Evolutionary conservation across 208 protist genomes (phyloP), one percentile per base, ranked within the genome.

Genomic region (Vickermania ingenoplastis): DNA sequence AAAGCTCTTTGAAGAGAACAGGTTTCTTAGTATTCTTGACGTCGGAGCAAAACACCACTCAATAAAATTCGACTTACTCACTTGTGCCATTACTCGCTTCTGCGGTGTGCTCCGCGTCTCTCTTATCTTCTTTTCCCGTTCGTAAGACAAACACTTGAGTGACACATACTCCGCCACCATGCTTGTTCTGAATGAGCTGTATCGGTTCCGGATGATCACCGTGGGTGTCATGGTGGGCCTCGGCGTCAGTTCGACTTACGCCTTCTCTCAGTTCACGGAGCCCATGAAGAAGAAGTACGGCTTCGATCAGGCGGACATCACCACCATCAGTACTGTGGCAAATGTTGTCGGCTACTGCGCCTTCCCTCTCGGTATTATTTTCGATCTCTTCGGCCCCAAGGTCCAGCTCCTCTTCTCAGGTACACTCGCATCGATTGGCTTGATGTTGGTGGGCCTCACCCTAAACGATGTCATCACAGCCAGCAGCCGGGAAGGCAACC

Each of bases 291-390:
- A 29, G 2, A 72, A 79, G 52, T 89, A 89, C 63, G 41, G 53
- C 26, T 85, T 89, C 53, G 73, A 71, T 30, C 81, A 89, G 41
- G 55, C 53, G 24, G 79, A 89, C 49, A 89, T 92, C 69, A 92
- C 79, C 17, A 92, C 77, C 26, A 89, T 92, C 77, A 89, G 79
- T 49, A 92, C 85, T 2, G 79, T 86, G 0, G 85, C 78, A 4
- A 89, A 84, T 69, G 83, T 75, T 53, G 41, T 76, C 41, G 65
- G 65, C 31, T 89, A 86, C 67, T 70, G 77, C 23, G 68, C 61
- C 30, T 89, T 92, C 48, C 75, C 74, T 57, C 61, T 69, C 45
- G 85, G 85, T 22, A 79, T 85, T 2, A 53, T 92, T 22, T 87
- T 92, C 66, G 85, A 92, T 61, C 83, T 65, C 53, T 69, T 71